Percentiles rank a stretch among this genome's conserved stretches.
These are phyloP conservation scores for Salix purpurea DNA, from an alignment of 345 rosid species.

Conservation along the genomic window DNA sequence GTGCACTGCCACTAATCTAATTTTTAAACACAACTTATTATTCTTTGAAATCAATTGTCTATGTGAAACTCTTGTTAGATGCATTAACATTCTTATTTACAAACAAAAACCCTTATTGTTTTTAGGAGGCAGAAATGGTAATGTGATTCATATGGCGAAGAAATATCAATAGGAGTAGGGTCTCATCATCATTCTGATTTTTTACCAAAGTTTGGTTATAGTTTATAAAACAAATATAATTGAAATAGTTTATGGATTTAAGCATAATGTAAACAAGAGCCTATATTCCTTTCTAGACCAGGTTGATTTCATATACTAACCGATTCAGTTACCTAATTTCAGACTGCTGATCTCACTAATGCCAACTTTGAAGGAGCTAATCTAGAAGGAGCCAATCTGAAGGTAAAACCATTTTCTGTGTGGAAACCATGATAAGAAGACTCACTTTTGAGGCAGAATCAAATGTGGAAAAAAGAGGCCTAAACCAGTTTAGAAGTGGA, in stretches of 20 bases:
- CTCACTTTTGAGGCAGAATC: neutral
- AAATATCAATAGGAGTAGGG: neutral
- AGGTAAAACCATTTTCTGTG: conserved; percentile 38
- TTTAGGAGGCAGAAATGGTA: neutral
- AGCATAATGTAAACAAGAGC: neutral
- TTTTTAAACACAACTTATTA: neutral
- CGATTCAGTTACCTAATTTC: conserved; percentile 12
- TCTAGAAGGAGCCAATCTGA: conserved; percentile 91
- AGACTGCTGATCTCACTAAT: conserved; percentile 89
- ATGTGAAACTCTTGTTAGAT: neutral
- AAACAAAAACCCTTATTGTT: neutral
- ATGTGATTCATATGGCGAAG: neutral
- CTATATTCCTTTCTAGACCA: neutral
- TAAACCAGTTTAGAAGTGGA: neutral
- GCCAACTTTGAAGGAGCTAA: conserved; percentile 94
- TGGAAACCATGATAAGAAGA: neutral
- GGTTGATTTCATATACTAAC: conserved; percentile 1
- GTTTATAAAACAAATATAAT: neutral
- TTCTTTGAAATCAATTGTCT: neutral
- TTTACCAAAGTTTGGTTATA: neutral
- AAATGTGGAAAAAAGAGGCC: neutral
- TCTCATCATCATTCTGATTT: neutral
- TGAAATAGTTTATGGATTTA: neutral
- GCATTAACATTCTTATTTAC: neutral
- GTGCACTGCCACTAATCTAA: neutral